Conservation (phyloP, 176 grass and related monocot genomes). For the Avena eriantha region DNA sequence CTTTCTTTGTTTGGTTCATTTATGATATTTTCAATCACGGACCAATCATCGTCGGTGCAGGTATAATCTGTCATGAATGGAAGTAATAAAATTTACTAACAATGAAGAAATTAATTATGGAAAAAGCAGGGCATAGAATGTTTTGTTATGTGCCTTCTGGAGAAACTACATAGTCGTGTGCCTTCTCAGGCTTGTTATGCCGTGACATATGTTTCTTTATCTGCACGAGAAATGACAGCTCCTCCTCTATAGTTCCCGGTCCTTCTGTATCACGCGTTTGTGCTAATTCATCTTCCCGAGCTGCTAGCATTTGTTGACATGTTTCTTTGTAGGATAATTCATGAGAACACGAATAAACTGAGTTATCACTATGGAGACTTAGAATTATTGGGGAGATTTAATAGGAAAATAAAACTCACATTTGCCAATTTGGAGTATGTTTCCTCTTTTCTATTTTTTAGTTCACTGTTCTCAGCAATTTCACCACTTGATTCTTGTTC, state of each 20-base stretch:
- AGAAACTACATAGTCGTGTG: background rate
- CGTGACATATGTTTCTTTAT: background rate
- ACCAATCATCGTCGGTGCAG: background rate
- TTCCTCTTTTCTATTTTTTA: background rate
- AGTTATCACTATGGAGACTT: background rate
- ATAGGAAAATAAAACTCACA: background rate
- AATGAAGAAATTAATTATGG: background rate
- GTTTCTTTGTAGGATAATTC: background rate
- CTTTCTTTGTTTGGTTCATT: background rate
- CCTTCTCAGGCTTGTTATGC: background rate
- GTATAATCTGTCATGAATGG: background rate
- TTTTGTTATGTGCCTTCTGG: background rate
- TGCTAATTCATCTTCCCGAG: background rate
- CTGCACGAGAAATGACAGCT: background rate
- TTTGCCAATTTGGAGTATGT: too few relatives aligned
- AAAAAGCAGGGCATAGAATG: background rate
- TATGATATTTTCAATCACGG: background rate
- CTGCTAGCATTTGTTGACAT: background rate
- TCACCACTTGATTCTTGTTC: too few relatives aligned
- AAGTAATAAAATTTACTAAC: background rate
- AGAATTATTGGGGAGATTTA: background rate
- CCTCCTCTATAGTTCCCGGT: background rate
- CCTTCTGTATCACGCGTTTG: background rate
- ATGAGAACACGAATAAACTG: background rate
- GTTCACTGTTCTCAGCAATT: too few relatives aligned